phyloP scores from a whole-genome alignment of 2,329 filamentous ascomycete species.

The Colletotrichum musicola region DNA sequence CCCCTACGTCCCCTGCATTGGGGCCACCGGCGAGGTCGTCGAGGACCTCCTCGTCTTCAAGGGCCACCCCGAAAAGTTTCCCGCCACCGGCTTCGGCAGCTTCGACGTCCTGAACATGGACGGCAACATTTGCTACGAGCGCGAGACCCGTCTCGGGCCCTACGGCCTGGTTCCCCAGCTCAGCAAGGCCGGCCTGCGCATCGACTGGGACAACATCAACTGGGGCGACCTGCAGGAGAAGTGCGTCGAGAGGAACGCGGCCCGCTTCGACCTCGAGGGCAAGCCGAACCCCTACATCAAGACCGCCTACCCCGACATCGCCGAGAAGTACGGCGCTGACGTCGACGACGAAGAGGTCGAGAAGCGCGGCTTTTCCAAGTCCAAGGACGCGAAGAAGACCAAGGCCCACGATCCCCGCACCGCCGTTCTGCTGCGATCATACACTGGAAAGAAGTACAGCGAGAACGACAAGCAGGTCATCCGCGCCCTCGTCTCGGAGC shows the following conservation, averaged over 20 bases:
- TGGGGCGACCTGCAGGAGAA: slow-evolving; percentile 79
- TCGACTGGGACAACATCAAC: slow-evolving; percentile 73
- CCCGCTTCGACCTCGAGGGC: slow-evolving; percentile 67
- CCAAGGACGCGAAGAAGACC: slow-evolving; percentile 22
- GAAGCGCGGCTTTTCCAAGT: slow-evolving; percentile 27
- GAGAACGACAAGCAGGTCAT: slow-evolving; percentile 84
- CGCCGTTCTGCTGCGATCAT: slow-evolving; percentile 81
- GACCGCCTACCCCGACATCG: slow-evolving; percentile 48
- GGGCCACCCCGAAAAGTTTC: slow-evolving; percentile 69
- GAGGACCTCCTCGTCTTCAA: slow-evolving; percentile 76
- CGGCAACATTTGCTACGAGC: slow-evolving; percentile 74
- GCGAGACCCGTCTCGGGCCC: slow-evolving; percentile 76
- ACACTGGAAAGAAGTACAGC: slow-evolving; percentile 80
- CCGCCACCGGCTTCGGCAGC: slow-evolving; percentile 72
- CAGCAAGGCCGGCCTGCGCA: slow-evolving; percentile 57
- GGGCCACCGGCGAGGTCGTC: slow-evolving; percentile 69
- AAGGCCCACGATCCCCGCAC: slow-evolving; percentile 61
- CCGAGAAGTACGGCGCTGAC: slow-evolving; percentile 27
- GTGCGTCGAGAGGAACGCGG: slow-evolving; percentile 75
- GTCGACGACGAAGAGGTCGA: slow-evolving; percentile 12
- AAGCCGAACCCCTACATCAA: slow-evolving; percentile 58
- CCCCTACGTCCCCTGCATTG: slow-evolving; percentile 72
- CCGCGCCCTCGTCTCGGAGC: slow-evolving; percentile 82
- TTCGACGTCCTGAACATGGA: slow-evolving; percentile 72
- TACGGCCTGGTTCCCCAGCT: slow-evolving; percentile 69